phyloP scores from a whole-genome alignment of 805 yeast genomes.

The Ogataea naganishii region DNA sequence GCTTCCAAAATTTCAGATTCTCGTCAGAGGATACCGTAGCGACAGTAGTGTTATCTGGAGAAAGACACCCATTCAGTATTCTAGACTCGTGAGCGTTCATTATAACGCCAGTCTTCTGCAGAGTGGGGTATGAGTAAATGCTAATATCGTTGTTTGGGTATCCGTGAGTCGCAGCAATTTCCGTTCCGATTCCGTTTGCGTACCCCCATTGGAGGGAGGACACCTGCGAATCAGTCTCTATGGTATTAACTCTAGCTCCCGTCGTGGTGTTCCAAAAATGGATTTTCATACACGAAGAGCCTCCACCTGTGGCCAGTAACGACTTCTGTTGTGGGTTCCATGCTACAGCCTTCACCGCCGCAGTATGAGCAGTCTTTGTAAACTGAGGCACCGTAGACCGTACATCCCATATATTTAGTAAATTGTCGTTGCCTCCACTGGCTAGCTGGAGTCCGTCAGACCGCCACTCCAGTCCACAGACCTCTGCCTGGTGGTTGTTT shows the following conservation, averaged over 20 bases:
- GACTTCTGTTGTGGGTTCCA: slow-evolving; percentile 89
- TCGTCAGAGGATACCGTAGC: slow-evolving; percentile 97
- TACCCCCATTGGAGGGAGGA: slow-evolving; percentile 92
- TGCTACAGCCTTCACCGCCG: slow-evolving; percentile 91
- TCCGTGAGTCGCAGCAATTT: slow-evolving; percentile 91
- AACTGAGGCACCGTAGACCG: slow-evolving; percentile 62
- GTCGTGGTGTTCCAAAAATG: slow-evolving; percentile 95
- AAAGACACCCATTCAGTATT: slow-evolving; percentile 70
- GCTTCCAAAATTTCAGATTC: slow-evolving; percentile 88
- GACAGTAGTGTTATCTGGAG: slow-evolving; percentile 84
- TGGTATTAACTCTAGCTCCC: slow-evolving; percentile 77
- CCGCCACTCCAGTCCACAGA: slow-evolving; percentile 87
- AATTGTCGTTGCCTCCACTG: slow-evolving; percentile 90
- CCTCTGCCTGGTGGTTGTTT: slow-evolving; percentile 73
- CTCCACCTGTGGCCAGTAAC: slow-evolving; percentile 94
- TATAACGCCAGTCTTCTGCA: slow-evolving; percentile 83
- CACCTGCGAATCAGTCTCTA: slow-evolving; percentile 90
- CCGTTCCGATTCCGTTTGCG: slow-evolving; percentile 61
- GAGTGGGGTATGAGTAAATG: slow-evolving; percentile 77
- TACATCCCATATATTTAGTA: slow-evolving; percentile 90
- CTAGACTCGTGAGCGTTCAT: slow-evolving; percentile 83
- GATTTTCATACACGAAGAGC: slow-evolving; percentile 78
- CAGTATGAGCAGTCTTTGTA: slow-evolving; percentile 72
- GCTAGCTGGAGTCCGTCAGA: slow-evolving; percentile 79
- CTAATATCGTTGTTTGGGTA: slow-evolving; percentile 80